Evolutionary conservation across 108 stramenopile genomes (phyloP), one percentile per base, ranked within the genome.

Genomic region (Skeletonema costatum): DNA sequence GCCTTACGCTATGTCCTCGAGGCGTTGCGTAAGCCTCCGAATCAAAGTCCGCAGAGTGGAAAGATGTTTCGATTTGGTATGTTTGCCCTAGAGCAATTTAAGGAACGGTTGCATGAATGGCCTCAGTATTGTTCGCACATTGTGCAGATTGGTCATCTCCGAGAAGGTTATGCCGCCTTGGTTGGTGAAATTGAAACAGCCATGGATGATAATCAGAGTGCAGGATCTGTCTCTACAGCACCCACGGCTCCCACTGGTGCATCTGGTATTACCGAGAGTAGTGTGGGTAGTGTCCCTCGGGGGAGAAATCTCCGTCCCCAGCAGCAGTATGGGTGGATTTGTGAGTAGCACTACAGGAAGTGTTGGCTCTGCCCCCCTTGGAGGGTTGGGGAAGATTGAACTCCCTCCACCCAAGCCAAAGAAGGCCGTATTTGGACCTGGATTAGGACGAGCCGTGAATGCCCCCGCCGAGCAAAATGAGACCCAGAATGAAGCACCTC

Each of bases 31-130:
- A 97, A 98, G 74, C 83, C 91, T 29, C 97, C 98, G 5, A 36
- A 48, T 36, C 78, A 76, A 29, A 86, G 87, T 35, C 90, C 93
- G 31, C 84, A 86, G 64, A 93, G 87, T 66, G 96, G 96, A 6
- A 98, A 98, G 68, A 98, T 98, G 97, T 99, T 99, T 81, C 85
- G 96, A 14, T 99, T 99, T 72, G 98, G 99, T 32, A 97, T 98
- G 95, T 96, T 97, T 84, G 98, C 99, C 9, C 78, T 99, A 64
- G 98, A 99, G 74, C 97, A 98, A 81, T 98, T 99, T 84, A 97
- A 98, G 85, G 89, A 88, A 25, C 89, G 97, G 17, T 88, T 98
- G 17, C 91, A 95, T 60, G 99, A 99, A 86, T 99, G 99, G 99
- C 99, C 99, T 3, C 99, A 99, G 81, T 98, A 98, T 82, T 98